phyloP scores from a whole-genome alignment of 2,329 filamentous ascomycete species.

The Sporothrix phasma region DNA sequence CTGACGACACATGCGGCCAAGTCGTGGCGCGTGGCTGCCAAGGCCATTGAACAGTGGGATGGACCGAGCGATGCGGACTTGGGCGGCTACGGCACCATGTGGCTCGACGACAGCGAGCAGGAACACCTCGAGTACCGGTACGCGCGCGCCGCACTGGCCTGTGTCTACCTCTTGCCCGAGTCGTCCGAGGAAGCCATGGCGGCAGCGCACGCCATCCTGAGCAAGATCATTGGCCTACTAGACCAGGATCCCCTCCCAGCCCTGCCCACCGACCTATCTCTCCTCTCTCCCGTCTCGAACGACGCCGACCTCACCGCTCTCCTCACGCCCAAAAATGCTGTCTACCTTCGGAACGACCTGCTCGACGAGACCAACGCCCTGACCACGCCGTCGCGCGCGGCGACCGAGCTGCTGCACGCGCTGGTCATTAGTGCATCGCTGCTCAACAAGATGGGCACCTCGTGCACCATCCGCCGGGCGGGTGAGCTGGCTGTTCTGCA shows the following conservation, averaged over 20 bases:
- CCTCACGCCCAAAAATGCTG: slow-evolving; percentile 32
- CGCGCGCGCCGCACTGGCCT: slow-evolving; percentile 56
- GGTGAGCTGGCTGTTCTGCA: slow-evolving; percentile 56
- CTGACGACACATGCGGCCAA: slow-evolving; percentile 46
- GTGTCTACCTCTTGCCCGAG: slow-evolving; percentile 56
- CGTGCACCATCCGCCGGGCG: slow-evolving; percentile 42
- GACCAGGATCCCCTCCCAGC: slow-evolving; percentile 48
- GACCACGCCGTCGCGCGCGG: slow-evolving; percentile 48
- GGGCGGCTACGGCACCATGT: slow-evolving; percentile 46
- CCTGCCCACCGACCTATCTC: slow-evolving; percentile 37
- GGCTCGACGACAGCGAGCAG: slow-evolving; percentile 51
- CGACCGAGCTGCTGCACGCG: slow-evolving; percentile 51
- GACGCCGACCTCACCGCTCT: slow-evolving; percentile 23
- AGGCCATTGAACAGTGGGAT: slow-evolving; percentile 60
- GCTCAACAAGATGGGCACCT: slow-evolving; percentile 40
- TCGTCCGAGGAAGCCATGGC: slow-evolving; percentile 47
- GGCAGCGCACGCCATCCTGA: slow-evolving; percentile 50
- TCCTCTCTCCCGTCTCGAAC: slow-evolving; percentile 33
- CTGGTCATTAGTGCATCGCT: slow-evolving; percentile 52
- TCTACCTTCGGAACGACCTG: slow-evolving; percentile 41
- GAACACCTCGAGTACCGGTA: slow-evolving; percentile 53
- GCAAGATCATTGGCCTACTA: slow-evolving; percentile 49
- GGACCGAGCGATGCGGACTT: slow-evolving; percentile 62
- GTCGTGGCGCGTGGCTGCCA: slow-evolving; percentile 53
- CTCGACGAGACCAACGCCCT: slow-evolving; percentile 51